Percentiles rank a stretch among this genome's conserved stretches.
phyloP scores from a whole-genome alignment of 2,329 filamentous ascomycete species.

The Cadophora gregata region DNA sequence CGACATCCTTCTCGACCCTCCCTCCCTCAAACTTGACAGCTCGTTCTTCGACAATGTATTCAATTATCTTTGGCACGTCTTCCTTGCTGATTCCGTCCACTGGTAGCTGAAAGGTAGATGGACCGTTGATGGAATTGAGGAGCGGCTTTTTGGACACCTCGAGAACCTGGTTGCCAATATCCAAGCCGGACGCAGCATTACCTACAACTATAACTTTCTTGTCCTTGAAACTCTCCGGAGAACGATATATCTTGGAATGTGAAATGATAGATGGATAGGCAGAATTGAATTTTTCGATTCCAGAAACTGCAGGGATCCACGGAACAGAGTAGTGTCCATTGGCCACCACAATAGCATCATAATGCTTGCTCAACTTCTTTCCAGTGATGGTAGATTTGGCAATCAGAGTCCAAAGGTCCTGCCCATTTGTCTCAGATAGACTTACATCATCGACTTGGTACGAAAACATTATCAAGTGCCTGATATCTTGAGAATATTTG shows the following conservation, averaged over 20 bases:
- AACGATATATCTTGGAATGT: slow-evolving; percentile 83
- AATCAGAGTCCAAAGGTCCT: slow-evolving; percentile 61
- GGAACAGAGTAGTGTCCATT: slow-evolving; percentile 78
- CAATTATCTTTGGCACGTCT: slow-evolving; percentile 64
- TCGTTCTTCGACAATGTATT: slow-evolving; percentile 58
- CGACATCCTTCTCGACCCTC: slow-evolving; percentile 68
- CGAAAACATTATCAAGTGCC: slow-evolving; percentile 70
- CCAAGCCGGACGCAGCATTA: slow-evolving; percentile 82
- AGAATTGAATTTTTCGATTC: slow-evolving; percentile 63
- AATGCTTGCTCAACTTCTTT: slow-evolving; percentile 31
- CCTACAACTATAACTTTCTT: slow-evolving; percentile 86
- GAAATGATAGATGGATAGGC: slow-evolving; percentile 65
- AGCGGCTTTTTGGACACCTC: slow-evolving; percentile 63
- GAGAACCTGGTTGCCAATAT: slow-evolving; percentile 80
- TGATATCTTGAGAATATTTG: slow-evolving; percentile 68
- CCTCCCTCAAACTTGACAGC: slow-evolving; percentile 73
- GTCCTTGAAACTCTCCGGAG: slow-evolving; percentile 62
- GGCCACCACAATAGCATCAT: slow-evolving; percentile 78
- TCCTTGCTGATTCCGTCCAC: slow-evolving; percentile 46
- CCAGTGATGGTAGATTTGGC: slow-evolving; percentile 39
- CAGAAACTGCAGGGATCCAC: slow-evolving; percentile 67
- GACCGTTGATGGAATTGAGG: slow-evolving; percentile 66
- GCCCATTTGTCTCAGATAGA: slow-evolving; percentile 36
- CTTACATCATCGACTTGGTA: slow-evolving; percentile 70
- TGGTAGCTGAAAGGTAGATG: slow-evolving; percentile 47